phyloP scores from a whole-genome alignment of 2,329 filamentous ascomycete genomes.

The Colletotrichum siamense region DNA sequence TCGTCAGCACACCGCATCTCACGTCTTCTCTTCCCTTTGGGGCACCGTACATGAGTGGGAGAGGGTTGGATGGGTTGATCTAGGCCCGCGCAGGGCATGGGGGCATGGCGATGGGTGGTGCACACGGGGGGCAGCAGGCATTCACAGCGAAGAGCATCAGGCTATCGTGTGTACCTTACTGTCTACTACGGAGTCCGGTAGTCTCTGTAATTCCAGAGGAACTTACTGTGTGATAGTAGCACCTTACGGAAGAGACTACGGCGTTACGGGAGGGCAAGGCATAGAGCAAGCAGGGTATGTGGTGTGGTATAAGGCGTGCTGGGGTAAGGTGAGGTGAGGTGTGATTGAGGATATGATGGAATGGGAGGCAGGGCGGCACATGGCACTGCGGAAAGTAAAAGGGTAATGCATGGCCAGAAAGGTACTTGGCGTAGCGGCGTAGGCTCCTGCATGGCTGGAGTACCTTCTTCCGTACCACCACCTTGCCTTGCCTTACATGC shows the following conservation, averaged over 20 bases:
- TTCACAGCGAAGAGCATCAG: neutral
- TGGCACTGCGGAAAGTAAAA: conserved; percentile 3
- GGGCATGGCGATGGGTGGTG: neutral
- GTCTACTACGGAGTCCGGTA: neutral
- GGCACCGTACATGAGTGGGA: neutral
- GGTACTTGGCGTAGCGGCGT: neutral
- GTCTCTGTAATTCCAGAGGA: neutral
- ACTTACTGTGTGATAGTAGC: too few relatives aligned
- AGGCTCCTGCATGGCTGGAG: neutral
- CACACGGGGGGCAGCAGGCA: neutral
- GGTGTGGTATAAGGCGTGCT: neutral
- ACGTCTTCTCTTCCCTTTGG: neutral
- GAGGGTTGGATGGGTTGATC: neutral
- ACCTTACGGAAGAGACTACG: neutral
- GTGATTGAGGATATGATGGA: conserved; percentile 1
- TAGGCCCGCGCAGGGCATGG: neutral
- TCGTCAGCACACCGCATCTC: neutral
- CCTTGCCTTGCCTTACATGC: neutral
- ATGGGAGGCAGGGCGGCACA: neutral
- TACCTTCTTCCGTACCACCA: neutral
- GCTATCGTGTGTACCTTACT: neutral
- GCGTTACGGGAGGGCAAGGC: neutral
- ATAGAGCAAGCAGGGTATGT: neutral
- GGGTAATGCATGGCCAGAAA: neutral
- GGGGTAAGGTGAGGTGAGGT: neutral